These are phyloP conservation scores for Trypanosoma caninum DNA, from an alignment of 208 protist genomes.

Conservation along the genomic window DNA sequence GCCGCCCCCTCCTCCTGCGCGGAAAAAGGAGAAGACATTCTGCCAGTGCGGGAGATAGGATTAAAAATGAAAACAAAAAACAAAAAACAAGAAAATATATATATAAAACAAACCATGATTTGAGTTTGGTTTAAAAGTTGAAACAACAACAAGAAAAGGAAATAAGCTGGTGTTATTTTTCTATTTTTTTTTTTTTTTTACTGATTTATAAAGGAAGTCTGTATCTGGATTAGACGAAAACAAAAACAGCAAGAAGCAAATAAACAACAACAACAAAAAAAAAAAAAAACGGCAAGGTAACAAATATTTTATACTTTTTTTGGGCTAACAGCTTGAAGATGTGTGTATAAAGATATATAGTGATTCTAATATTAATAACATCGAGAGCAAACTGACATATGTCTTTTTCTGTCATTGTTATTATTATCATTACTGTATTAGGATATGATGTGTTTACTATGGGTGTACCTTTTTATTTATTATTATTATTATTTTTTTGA, in stretches of 20 bases:
- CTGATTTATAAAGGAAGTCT: neutral
- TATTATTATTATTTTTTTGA: too few species aligned
- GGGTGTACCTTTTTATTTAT: too few species aligned
- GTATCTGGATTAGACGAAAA: too few species aligned
- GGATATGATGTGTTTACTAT: too few species aligned
- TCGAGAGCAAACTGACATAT: neutral
- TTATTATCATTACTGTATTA: too few species aligned
- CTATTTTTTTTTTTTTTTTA: constrained; percentile 10
- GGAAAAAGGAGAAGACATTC: constrained; percentile 43
- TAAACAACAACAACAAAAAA: too few species aligned
- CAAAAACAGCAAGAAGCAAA: too few species aligned
- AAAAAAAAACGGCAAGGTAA: too few species aligned
- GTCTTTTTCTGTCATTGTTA: constrained; percentile 14
- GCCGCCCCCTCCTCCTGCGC: neutral
- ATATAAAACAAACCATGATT: neutral
- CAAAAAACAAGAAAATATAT: neutral
- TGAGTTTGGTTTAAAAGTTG: neutral
- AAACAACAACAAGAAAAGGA: neutral
- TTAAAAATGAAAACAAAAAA: constrained; percentile 5
- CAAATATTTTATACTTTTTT: too few species aligned
- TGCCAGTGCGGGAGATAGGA: constrained; percentile 35
- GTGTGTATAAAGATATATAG: too few species aligned
- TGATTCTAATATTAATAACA: too few species aligned
- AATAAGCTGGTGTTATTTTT: constrained; percentile 11
- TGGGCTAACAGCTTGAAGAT: too few species aligned